These are phyloP conservation scores for Chrysoporthe puriensis DNA, from an alignment of 2,329 filamentous ascomycete genomes.

Conservation along the genomic window DNA sequence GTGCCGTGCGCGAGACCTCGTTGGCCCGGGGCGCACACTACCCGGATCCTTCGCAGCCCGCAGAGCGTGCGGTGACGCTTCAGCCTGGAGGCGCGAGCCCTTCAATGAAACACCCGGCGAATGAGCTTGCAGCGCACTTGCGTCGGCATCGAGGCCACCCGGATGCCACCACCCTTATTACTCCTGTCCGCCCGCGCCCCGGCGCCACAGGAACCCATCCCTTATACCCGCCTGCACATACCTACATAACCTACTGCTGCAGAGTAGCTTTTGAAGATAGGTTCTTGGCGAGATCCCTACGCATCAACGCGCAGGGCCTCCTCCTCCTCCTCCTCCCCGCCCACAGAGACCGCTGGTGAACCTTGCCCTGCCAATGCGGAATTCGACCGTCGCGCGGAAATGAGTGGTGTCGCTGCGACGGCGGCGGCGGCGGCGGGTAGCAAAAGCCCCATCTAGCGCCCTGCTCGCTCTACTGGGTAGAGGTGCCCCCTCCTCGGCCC, in stretches of 20 bases:
- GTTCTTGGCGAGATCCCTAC: no score
- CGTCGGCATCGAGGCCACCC: background rate
- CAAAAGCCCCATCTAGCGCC: background rate
- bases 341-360: no score
- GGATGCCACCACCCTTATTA: constrained; percentile 3
- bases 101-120: constrained; percentile 1
- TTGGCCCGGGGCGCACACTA: background rate
- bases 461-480: no score
- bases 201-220: background rate
- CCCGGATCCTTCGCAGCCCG: constrained; percentile 3
- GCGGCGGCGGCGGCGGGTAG: background rate
- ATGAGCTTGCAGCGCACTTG: background rate
- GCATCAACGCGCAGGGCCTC: no score
- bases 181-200: background rate
- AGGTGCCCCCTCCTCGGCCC: background rate
- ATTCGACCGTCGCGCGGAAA: background rate
- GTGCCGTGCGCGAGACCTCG: background rate
- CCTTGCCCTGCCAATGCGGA: background rate
- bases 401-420: background rate
- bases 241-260: background rate
- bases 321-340: no score
- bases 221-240: background rate
- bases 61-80: background rate
- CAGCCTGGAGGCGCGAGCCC: constrained; percentile 5
- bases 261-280: background rate